These are phyloP conservation scores for Phaeoacremonium minimum DNA, from an alignment of 2,329 filamentous ascomycete species.

Conservation along the genomic window DNA sequence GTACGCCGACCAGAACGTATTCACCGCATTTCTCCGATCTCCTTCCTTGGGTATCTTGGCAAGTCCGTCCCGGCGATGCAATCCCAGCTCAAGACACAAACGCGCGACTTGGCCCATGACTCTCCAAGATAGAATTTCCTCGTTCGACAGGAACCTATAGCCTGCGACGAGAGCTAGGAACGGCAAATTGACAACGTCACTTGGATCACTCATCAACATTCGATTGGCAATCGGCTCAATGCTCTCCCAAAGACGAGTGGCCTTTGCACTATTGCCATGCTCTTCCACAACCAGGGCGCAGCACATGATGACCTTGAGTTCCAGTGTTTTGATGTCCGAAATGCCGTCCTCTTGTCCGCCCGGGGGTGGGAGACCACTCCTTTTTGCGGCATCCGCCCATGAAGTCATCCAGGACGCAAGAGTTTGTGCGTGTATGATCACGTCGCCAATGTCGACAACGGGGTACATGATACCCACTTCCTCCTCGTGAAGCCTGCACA, in stretches of 20 bases:
- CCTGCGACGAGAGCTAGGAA: conserved; percentile 49
- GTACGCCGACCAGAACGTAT: conserved; percentile 83
- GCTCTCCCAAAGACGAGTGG: conserved; percentile 68
- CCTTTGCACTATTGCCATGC: conserved; percentile 72
- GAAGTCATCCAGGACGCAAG: conserved; percentile 70
- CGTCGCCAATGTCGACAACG: conserved; percentile 67
- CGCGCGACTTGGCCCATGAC: conserved; percentile 79
- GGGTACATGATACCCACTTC: conserved; percentile 94
- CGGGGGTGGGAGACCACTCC: conserved; percentile 22
- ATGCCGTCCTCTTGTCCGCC: conserved; percentile 30
- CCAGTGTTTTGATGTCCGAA: conserved; percentile 52
- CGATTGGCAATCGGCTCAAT: conserved; percentile 69
- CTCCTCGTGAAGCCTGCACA: conserved; percentile 80
- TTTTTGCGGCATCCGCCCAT: conserved; percentile 59
- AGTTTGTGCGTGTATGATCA: conserved; percentile 66
- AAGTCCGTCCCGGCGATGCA: conserved; percentile 76
- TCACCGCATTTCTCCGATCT: conserved; percentile 63
- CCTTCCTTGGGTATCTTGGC: conserved; percentile 64
- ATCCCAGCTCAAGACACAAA: conserved; percentile 73
- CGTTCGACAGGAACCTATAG: conserved; percentile 81
- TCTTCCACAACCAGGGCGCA: conserved; percentile 74
- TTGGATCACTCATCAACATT: conserved; percentile 51
- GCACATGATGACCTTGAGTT: conserved; percentile 81
- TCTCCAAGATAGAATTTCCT: conserved; percentile 82
- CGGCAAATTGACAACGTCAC: conserved; percentile 41